Percentiles rank a stretch among this genome's conserved stretches.
phyloP scores from a whole-genome alignment of 1,139 yeast genomes.

The Yamadazyma buinensis region DNA sequence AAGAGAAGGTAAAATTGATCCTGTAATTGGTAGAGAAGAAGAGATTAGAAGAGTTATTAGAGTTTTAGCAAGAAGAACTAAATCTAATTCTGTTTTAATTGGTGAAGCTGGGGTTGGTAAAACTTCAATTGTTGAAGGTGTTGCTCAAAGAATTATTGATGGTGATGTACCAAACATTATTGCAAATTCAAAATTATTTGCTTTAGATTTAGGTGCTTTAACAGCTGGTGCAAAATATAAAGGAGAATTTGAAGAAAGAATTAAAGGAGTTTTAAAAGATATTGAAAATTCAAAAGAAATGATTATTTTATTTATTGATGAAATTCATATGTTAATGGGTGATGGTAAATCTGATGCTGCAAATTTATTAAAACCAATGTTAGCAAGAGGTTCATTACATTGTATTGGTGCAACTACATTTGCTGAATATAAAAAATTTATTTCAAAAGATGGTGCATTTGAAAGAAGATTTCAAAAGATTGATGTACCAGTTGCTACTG shows the following conservation, averaged over 20 bases:
- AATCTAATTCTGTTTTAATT: constrained; percentile 91
- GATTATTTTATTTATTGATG: constrained; percentile 90
- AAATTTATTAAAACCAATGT: constrained; percentile 91
- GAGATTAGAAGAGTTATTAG: constrained; percentile 94
- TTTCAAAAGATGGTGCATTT: constrained; percentile 97
- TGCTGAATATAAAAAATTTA: constrained; percentile 86
- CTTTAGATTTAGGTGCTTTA: constrained; percentile 90
- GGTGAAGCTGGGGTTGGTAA: constrained; percentile 99
- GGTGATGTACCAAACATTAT: constrained; percentile 91
- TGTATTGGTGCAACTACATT: constrained; percentile 99
- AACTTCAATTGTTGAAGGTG: constrained; percentile 97
- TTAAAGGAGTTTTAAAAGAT: constrained; percentile 92
- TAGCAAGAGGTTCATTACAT: constrained; percentile 93
- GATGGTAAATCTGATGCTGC: constrained; percentile 96
- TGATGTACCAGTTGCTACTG: constrained; percentile 91
- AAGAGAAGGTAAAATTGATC: constrained; percentile 90
- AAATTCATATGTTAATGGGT: constrained; percentile 99
- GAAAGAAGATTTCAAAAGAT: constrained; percentile 98
- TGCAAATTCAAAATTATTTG: constrained; percentile 74
- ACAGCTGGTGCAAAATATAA: constrained; percentile 98
- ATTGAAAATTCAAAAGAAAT: constrained; percentile 83
- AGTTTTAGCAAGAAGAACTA: constrained; percentile 91
- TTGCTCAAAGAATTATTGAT: constrained; percentile 94
- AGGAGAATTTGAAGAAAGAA: constrained; percentile 97
- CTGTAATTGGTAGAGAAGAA: constrained; percentile 98